Conservation (phyloP, 148 eudicot species). For the Dianthus caryophyllus region DNA sequence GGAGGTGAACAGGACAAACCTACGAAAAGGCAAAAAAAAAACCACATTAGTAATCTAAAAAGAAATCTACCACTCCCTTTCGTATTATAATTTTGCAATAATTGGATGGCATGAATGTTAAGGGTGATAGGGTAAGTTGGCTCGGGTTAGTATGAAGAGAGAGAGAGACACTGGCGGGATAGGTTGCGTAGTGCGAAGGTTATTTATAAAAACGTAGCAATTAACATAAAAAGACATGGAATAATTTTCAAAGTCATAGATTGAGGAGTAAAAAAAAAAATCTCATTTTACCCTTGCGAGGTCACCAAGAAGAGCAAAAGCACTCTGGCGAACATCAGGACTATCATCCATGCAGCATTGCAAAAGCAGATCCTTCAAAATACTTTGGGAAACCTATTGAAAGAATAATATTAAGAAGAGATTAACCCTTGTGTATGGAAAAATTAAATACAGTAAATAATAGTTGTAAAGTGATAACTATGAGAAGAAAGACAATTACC, state of each 20-base stretch:
- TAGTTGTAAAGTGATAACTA: background rate
- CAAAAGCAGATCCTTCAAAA: conserved; percentile 75
- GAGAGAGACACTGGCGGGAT: too few species aligned
- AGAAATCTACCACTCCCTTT: background rate
- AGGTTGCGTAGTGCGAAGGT: too few species aligned
- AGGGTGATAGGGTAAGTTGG: too few species aligned
- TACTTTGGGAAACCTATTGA: conserved; percentile 82
- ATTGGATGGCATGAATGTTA: too few species aligned
- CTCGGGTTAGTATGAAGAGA: too few species aligned
- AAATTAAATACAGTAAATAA: background rate
- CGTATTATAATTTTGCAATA: too few species aligned
- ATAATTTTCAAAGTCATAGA: too few species aligned
- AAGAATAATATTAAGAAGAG: background rate
- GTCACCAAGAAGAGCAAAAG: conserved; percentile 97
- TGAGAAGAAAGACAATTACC: conserved; percentile 41
- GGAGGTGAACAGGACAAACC: conserved; percentile 94
- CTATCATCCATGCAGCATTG: conserved; percentile 94
- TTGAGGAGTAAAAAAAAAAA: background rate
- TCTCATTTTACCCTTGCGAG: conserved; percentile 74
- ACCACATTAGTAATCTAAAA: background rate
- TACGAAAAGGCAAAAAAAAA: conserved; percentile 30
- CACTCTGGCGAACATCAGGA: conserved; percentile 90
- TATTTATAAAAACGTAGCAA: too few species aligned
- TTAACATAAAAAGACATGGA: too few species aligned
- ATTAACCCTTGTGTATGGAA: background rate